Base-by-base conservation (phyloP, 2,329 filamentous ascomycete species). In the Phaeosphaeria sp. region DNA sequence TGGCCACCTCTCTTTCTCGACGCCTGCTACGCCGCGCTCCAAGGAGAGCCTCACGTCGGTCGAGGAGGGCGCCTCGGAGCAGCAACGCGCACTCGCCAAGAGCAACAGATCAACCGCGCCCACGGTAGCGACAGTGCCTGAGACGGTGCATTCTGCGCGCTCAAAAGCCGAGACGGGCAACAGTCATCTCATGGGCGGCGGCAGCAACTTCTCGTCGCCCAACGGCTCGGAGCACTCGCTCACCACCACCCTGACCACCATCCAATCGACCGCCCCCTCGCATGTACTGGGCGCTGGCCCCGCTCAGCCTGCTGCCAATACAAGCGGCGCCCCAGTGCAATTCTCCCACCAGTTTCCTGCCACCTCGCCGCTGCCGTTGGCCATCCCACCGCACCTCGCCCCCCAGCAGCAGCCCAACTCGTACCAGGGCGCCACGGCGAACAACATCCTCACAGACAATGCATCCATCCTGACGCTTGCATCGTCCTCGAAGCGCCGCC, bases 381-480 rank as follows among this genome's bases (percentile, higher is more conserved):
- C 91, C 18, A 88, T 93, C 46, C 91, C 91, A 2, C 81, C 89
- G 2, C 89, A 93, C 76, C 81, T 91, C 25, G 85, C 82, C 1
- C 86, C 87, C 20, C 72, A 76, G 72, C 77, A 70, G 51, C 84
- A 88, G 66, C 90, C 90, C 2, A 86, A 87, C 5, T 93, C 90
- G 0, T 94, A 94, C 75, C 86, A 83, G 50, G 86, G 85, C n/a
- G 91, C 91, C 1, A 94, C 90, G 0, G 91, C 91, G 51, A 93
- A 93, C 77, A 92, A 91, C 68, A 83, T 94, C 6, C 81, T 94
- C 33, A 92, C 90, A 1, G 92, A 96, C 75, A 92, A 96, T 73
- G 92, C 92, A 21, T 94, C 91, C 24, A 93, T 96, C 65, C 79
- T 96, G 59, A 96, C 92, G 0, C 83, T 96, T 15, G 92, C 92